phyloP scores from a whole-genome alignment of 352 stramenopile species.

The Phytopythium vexans region DNA sequence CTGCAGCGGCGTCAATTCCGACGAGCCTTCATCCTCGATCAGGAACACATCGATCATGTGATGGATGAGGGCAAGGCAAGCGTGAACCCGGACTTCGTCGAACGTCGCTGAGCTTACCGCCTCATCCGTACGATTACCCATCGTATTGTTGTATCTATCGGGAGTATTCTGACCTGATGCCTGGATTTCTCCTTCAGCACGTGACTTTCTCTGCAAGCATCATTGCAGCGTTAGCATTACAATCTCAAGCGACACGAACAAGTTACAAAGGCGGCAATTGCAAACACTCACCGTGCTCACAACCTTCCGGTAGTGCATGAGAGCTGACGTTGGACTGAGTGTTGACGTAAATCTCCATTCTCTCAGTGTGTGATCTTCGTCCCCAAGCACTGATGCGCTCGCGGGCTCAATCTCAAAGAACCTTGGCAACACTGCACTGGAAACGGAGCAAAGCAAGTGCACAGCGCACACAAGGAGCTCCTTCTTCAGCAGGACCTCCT shows the following conservation, averaged over 20 bases:
- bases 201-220: background rate
- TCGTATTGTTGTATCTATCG: no score
- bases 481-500: constrained; percentile 37
- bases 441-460: constrained; percentile 62
- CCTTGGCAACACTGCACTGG: constrained; percentile 26
- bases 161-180: no score
- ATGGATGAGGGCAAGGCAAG: constrained; percentile 44
- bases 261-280: background rate
- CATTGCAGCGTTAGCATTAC: no score
- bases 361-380: background rate
- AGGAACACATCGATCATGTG: constrained; percentile 66
- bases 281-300: constrained; percentile 28
- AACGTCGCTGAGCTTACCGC: constrained; percentile 6
- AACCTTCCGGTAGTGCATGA: constrained; percentile 51
- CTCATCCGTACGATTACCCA: background rate
- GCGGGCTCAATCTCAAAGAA: constrained; percentile 29
- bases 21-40: constrained; percentile 14
- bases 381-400: no score
- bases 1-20: constrained; percentile 15
- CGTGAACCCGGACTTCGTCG: constrained; percentile 56
- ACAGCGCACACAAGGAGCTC: constrained; percentile 62
- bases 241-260: background rate
- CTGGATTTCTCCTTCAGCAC: background rate
- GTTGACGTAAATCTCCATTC: constrained; percentile 2
- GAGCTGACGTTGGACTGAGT: constrained; percentile 35